Percentiles rank a stretch among this genome's conserved stretches.
These are phyloP conservation scores for Penicillium sp. DNA, from an alignment of 2,329 filamentous ascomycete genomes.

Conservation along the genomic window DNA sequence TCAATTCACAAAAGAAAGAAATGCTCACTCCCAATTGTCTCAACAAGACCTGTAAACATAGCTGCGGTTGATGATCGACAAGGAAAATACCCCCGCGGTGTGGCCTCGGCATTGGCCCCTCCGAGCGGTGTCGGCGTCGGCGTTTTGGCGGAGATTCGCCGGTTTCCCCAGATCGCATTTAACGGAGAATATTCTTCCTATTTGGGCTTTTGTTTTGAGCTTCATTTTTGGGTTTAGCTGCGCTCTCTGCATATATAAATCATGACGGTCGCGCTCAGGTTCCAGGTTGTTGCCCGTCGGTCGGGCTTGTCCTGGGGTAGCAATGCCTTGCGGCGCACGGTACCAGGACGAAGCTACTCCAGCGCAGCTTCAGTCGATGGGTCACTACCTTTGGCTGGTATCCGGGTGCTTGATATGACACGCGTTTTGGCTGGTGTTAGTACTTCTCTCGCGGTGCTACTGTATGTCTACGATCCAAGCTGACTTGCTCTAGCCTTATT, in stretches of 20 bases:
- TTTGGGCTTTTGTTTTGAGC: not conserved
- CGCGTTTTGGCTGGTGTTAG: constrained; percentile 88
- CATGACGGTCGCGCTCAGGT: constrained; percentile 28
- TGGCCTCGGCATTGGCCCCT: constrained; percentile 22
- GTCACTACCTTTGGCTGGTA: constrained; percentile 72
- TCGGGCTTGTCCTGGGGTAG: constrained; percentile 20
- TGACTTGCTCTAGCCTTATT: constrained; percentile 70
- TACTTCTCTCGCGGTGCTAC: constrained; percentile 19
- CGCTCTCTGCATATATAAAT: constrained; percentile 5
- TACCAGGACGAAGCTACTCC: constrained; percentile 39
- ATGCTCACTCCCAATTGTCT: constrained; percentile 84
- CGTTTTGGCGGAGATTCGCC: constrained; percentile 26
- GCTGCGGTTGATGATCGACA: constrained; percentile 26
- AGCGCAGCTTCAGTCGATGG: constrained; percentile 42
- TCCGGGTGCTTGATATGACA: constrained; percentile 93
- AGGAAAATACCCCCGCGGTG: constrained; percentile 9
- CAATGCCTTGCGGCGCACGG: constrained; percentile 21
- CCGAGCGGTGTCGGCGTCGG: constrained; percentile 29
- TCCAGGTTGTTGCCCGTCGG: constrained; percentile 26
- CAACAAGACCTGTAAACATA: constrained; percentile 97
- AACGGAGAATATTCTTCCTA: constrained; percentile 8
- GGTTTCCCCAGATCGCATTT: constrained; percentile 18
- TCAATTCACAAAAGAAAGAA: not conserved
- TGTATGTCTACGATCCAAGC: constrained; percentile 3
- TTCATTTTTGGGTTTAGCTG: not conserved